phyloP scores from a whole-genome alignment of 345 rosid species.

The Moricandia moricandioides region DNA sequence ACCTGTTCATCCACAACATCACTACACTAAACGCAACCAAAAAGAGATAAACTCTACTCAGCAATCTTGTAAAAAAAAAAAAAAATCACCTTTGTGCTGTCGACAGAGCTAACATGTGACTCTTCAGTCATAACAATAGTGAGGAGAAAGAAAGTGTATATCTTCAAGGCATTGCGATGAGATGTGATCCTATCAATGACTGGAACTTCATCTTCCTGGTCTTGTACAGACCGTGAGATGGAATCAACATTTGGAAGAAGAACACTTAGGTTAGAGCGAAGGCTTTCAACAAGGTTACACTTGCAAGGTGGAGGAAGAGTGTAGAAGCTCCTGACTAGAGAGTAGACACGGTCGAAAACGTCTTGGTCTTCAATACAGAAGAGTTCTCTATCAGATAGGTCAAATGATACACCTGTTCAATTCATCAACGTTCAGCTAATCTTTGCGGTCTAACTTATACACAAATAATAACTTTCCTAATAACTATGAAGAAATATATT shows the following conservation, averaged over 20 bases:
- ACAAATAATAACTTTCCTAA: too few relatives aligned
- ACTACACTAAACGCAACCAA: neutral
- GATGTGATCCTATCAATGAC: slow-evolving; percentile 62
- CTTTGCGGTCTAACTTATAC: too few relatives aligned
- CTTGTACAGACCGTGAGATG: slow-evolving; percentile 54
- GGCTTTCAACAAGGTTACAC: slow-evolving; percentile 69
- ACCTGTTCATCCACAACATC: slow-evolving; percentile 49
- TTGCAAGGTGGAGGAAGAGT: slow-evolving; percentile 59
- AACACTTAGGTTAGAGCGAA: slow-evolving; percentile 85
- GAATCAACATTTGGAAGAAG: slow-evolving; percentile 93
- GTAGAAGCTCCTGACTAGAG: slow-evolving; percentile 54
- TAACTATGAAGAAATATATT: too few relatives aligned
- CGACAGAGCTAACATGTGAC: slow-evolving; percentile 35
- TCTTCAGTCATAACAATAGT: slow-evolving; percentile 64
- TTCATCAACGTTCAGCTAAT: too few relatives aligned
- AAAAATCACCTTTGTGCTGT: slow-evolving; percentile 55
- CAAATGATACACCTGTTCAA: slow-evolving; percentile 76
- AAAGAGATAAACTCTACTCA: neutral
- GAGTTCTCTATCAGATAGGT: slow-evolving; percentile 88
- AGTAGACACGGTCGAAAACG: slow-evolving; percentile 79
- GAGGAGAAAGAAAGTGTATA: slow-evolving; percentile 81
- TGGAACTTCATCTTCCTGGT: slow-evolving; percentile 49
- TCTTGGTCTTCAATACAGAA: slow-evolving; percentile 89
- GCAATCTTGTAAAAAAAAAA: neutral
- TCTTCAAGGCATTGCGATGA: slow-evolving; percentile 86